Conservation (phyloP, 225 moss, liverwort and hornwort genomes). For the Straminergon stramineum region DNA sequence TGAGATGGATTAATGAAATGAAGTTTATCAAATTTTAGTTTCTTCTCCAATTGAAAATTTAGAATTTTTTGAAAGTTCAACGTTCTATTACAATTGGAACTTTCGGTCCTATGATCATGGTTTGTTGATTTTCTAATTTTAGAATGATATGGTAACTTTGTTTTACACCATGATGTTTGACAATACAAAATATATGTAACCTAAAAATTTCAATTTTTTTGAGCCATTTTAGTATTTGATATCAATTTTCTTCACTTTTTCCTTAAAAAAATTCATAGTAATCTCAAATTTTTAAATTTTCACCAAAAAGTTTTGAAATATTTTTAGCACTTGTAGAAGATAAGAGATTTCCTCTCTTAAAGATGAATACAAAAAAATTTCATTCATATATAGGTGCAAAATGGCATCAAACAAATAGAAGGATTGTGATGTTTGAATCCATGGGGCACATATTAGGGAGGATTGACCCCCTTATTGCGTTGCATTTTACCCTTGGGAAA, state of each 20-base stretch:
- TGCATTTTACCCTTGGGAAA: accelerated
- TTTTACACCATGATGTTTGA: background rate
- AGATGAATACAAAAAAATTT: background rate
- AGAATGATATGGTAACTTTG: accelerated
- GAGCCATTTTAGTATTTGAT: background rate
- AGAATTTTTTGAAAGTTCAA: too few relatives aligned
- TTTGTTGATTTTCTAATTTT: background rate
- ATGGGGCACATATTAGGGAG: accelerated
- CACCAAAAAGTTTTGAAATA: background rate
- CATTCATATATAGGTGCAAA: background rate
- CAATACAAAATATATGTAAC: background rate
- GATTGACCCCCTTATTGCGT: background rate
- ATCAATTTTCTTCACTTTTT: background rate
- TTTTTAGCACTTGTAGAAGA: background rate
- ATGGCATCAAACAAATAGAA: background rate
- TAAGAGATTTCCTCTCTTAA: background rate
- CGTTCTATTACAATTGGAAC: background rate
- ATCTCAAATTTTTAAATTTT: background rate
- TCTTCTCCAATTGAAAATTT: too few relatives aligned
- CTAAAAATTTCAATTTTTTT: background rate
- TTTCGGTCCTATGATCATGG: background rate
- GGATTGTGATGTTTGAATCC: background rate
- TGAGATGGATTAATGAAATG: background rate
- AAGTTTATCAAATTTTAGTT: too few relatives aligned
- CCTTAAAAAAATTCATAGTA: accelerated